A percentile compares a stretch with the other conserved stretches of the same genome.
These are phyloP conservation scores for Triticum timopheevii DNA, from an alignment of 176 grass and related monocot species.

Conservation along the genomic window DNA sequence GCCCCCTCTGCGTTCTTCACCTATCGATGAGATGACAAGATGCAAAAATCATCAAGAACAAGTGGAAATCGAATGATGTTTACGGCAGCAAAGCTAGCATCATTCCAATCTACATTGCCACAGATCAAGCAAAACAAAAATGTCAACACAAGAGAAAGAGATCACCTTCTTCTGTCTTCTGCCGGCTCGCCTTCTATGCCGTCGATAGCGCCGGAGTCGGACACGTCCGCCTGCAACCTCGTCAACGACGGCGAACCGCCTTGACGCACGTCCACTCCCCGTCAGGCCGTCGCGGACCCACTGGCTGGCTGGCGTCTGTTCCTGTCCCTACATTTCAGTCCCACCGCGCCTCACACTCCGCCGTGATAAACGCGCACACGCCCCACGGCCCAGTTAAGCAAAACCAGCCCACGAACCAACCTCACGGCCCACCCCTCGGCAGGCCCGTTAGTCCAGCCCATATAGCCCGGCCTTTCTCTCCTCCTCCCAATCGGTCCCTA, in stretches of 20 bases:
- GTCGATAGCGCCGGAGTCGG: background rate
- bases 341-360: background rate
- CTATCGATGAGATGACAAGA: background rate
- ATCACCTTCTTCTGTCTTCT: background rate
- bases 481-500: background rate
- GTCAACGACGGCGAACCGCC: constrained; percentile 25
- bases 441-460: background rate
- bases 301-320: background rate
- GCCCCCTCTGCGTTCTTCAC: background rate
- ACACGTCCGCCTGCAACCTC: background rate
- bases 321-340: constrained; percentile 22
- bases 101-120: background rate
- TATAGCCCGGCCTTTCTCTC: background rate
- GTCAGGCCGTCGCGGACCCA: background rate
- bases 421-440: background rate
- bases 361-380: background rate
- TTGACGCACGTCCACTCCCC: background rate
- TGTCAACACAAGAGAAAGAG: background rate
- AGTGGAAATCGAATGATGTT: background rate
- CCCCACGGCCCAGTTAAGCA: background rate
- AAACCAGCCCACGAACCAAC: background rate
- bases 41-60: background rate
- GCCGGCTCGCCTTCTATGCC: background rate
- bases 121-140: background rate
- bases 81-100: background rate